phyloP scores from a whole-genome alignment of 129 eudicot genomes.

The Saposhnikovia divaricata region DNA sequence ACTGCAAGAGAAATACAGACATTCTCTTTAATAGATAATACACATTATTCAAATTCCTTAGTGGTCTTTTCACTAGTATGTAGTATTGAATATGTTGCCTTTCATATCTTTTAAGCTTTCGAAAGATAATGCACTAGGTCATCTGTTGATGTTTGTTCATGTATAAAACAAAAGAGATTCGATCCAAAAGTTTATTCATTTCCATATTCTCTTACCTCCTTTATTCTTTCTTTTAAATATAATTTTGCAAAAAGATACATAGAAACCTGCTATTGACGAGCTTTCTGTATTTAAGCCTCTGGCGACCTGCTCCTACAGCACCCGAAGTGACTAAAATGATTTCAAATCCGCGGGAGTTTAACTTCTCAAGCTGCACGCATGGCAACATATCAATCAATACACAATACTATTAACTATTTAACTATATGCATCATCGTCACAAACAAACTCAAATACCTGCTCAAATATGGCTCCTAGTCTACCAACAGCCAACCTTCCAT shows the following conservation, averaged over 20 bases:
- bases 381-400: slow-evolving; percentile 4
- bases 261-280: slow-evolving; percentile 79
- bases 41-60: not conserved
- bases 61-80: not conserved
- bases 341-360: slow-evolving; percentile 72
- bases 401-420: not conserved
- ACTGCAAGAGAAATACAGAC: slow-evolving; percentile 24
- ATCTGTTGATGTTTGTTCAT: not conserved
- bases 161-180: not conserved
- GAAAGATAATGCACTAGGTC: not conserved
- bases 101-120: not conserved
- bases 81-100: not conserved
- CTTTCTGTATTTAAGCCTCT: slow-evolving; percentile 75
- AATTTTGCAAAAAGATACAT: not conserved
- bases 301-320: slow-evolving; percentile 97
- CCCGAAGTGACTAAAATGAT: slow-evolving; percentile 87
- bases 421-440: not conserved
- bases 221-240: not conserved
- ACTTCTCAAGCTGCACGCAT: slow-evolving; percentile 55
- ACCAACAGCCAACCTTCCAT: slow-evolving; percentile 92
- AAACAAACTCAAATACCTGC: slow-evolving; percentile 42
- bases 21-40: not conserved
- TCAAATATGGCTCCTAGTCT: slow-evolving; percentile 85
- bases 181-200: not conserved
- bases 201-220: not conserved